Evolutionary conservation across 345 rosid genomes (phyloP).

Genomic region (Alliaria petiolata): DNA sequence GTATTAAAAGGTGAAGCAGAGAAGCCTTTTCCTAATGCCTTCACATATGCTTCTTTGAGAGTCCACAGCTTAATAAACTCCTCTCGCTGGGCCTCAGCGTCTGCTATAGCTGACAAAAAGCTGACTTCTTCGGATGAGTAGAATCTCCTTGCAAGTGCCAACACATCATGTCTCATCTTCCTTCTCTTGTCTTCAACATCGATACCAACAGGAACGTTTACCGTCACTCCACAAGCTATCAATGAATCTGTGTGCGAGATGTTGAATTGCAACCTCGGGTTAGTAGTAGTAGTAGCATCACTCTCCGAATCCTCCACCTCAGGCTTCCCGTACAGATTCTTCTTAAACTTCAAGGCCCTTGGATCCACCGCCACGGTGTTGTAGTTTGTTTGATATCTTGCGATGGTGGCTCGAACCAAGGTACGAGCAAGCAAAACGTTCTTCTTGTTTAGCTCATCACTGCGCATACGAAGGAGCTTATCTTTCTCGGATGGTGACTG

Average conservation of each 20-base stretch:
- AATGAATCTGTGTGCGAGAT: slow-evolving; percentile 69
- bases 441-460: slow-evolving; percentile 51
- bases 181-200: slow-evolving; percentile 70
- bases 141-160: slow-evolving; percentile 49
- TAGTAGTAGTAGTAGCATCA: too few species aligned
- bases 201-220: slow-evolving; percentile 51
- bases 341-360: slow-evolving; percentile 54
- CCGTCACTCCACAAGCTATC: slow-evolving; percentile 69
- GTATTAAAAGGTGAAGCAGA: slow-evolving; percentile 71
- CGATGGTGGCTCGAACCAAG: slow-evolving; percentile 67
- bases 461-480: slow-evolving; percentile 37
- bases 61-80: slow-evolving; percentile 80
- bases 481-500: slow-evolving; percentile 72
- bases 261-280: slow-evolving; percentile 52
- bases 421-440: slow-evolving; percentile 60
- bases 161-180: slow-evolving; percentile 38
- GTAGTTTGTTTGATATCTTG: slow-evolving; percentile 58
- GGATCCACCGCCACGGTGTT: slow-evolving; percentile 38
- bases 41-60: slow-evolving; percentile 78
- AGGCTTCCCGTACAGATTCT: slow-evolving; percentile 70
- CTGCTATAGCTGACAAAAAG: slow-evolving; percentile 46
- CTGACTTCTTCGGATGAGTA: slow-evolving; percentile 55
- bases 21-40: slow-evolving; percentile 71
- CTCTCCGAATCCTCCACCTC: slow-evolving; percentile 62
- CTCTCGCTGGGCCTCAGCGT: slow-evolving; percentile 46